Base-by-base conservation (phyloP, 2,329 filamentous ascomycete genomes). In the Emergomyces pasteurianus region DNA sequence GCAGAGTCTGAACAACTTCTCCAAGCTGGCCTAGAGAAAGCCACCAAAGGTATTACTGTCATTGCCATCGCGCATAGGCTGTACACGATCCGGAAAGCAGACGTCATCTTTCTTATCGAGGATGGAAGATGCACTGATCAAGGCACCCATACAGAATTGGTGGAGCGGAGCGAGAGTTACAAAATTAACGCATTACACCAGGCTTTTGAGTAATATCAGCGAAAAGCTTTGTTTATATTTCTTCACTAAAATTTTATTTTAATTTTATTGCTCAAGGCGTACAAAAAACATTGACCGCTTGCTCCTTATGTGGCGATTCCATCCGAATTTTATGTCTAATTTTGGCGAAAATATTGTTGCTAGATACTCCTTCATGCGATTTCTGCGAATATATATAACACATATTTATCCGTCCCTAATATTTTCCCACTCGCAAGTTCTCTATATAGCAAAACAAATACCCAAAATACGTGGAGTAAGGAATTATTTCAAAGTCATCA, bases 81-180 rank as follows among this genome's bases (percentile, higher is more conserved):
- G 58, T 85, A 85, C 1, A 91, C 86, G 23, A 84, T 89, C 42
- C 86, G 88, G 69, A 87, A 90, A 66, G 88, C 89, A 1, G 86
- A 94, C 70, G 78, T 87, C 18, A 92, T 92, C 56, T 90, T 88
- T 67, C 86, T 92, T 8, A 83, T 94, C 49, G 87, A 88, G 40
- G 80, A 83, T 61, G 86, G 88, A 9, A 81, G 70, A 38, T 80
- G 87, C 57, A 77, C 83, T 2, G 85, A 88, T 68, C 73, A 77
- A 60, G 85, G 87, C n/a, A 80, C 79, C 23, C 84, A 88, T 68
- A 77, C 79, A 1, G 83, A 87, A 67, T 73, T 88, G 65, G 74
- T 87, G 40, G 72, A 68, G 59, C 62, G 70, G n/a, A 74, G 70
- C 18, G 73, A 75, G 36, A 72, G 71, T 53, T 78, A 78, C 62